Evolutionary conservation across 352 stramenopile species (phyloP), one percentile per base, ranked within the genome.

Genomic region (Phytophthora brassicae): DNA sequence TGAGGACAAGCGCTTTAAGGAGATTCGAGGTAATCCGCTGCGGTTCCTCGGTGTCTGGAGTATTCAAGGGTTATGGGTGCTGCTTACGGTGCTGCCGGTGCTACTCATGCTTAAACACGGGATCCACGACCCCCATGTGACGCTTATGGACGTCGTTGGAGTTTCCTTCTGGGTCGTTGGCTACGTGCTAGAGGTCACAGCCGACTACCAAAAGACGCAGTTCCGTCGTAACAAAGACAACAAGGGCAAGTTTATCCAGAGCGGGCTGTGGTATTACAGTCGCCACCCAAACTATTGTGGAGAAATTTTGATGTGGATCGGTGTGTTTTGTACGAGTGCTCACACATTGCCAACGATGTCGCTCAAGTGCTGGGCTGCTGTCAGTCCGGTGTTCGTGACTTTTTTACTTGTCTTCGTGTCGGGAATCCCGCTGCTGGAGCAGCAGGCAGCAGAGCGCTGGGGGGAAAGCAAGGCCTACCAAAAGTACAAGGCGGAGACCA

Each of bases 231-330:
- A 86, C 55, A 36, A 66, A 17, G 46, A 54, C 43, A 91, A 90
- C 70, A 77, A 90, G 55, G 77, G 67, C 57, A 81, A 79, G 65
- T 95, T 94, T 61, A 95, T 95, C 50, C 72, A 72, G 17, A 66
- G 61, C 8, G 88, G 89, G 1, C 68, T 97, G 3, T 97, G 89
- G 89, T 61, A 64, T 48, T 95, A 89, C 54, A 93, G 75, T 55
- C 83, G 90, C 29, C 92, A 98, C 79, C 91, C 90, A 2, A 97
- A 97, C 66, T 97, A 97, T 67, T 84, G 85, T 35, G 89, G 89
- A 14, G 92, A 98, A 74, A 91, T 97, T 46, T 58, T 85, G 33
- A 92, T 96, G 75, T 97, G 89, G 90, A 22, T 84, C 28, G 77
- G 74, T 16, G 67, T 86, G 49, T 88, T 86, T 44, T 42, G 82